Evolutionary conservation across 1,284 basidiomycete genomes (phyloP).

Genomic region (Puccinia novopanici): DNA sequence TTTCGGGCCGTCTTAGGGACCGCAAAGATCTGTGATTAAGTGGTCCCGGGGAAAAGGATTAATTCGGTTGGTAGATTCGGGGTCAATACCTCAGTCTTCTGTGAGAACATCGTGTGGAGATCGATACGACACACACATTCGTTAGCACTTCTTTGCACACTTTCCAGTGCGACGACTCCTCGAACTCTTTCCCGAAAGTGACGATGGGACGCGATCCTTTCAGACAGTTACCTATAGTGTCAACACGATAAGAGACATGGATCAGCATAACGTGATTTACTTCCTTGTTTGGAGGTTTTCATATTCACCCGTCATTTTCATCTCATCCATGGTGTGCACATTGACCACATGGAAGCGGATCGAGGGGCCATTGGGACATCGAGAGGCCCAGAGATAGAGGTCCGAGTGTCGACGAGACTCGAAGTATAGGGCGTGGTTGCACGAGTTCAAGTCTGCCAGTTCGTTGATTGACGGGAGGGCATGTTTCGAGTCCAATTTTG

Average conservation of each 20-base stretch:
- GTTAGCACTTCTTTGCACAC: conserved; percentile 94
- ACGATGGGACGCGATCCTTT: conserved; percentile 91
- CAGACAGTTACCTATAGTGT: conserved; percentile 75
- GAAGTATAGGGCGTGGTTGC: conserved; percentile 96
- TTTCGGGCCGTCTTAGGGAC: conserved; percentile 85
- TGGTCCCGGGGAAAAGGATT: too few species aligned
- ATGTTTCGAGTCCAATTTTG: conserved; percentile 95
- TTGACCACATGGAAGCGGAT: conserved; percentile 98
- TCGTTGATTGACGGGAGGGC: conserved; percentile 92
- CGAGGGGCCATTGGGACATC: conserved; percentile 95
- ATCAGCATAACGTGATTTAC: background rate
- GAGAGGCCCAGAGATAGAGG: conserved; percentile 93
- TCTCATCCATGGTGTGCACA: conserved; percentile 98
- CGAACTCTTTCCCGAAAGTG: conserved; percentile 89
- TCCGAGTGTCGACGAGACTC: conserved; percentile 94
- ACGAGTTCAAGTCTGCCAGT: conserved; percentile 94
- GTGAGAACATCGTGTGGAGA: background rate
- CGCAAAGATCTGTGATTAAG: conserved; percentile 75
- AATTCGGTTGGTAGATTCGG: too few species aligned
- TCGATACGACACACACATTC: conserved; percentile 68
- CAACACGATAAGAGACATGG: background rate
- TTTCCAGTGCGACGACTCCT: conserved; percentile 81
- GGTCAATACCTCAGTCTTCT: too few species aligned
- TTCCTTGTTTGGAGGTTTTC: background rate
- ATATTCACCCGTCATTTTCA: conserved; percentile 82